These are phyloP conservation scores for Talaromyces sp. DNA, from an alignment of 2,329 filamentous ascomycete genomes.

Conservation along the genomic window DNA sequence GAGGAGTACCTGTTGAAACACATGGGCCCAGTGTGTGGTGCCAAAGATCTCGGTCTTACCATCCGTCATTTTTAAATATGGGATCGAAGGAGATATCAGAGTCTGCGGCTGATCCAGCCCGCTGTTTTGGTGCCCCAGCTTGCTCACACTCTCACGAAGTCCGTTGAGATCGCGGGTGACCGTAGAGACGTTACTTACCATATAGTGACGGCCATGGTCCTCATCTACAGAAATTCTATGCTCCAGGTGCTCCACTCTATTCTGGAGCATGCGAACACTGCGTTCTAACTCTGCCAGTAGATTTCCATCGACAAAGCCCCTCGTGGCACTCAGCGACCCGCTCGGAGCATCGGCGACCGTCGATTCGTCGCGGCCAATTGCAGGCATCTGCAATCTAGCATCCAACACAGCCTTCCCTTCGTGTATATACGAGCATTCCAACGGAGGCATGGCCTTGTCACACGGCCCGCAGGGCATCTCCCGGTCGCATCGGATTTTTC, in stretches of 20 bases:
- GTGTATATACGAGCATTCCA: constrained; percentile 16
- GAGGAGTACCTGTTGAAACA: background rate
- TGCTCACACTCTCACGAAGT: too few species aligned
- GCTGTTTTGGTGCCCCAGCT: too few species aligned
- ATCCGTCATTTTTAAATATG: background rate
- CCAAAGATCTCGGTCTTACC: background rate
- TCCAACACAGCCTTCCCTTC: background rate
- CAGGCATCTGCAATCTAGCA: too few species aligned
- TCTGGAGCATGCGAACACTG: background rate
- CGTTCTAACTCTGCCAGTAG: background rate
- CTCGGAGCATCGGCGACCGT: too few species aligned
- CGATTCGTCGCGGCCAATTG: too few species aligned
- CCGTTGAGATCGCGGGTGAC: background rate
- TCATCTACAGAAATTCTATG: background rate
- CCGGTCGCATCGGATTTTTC: constrained; percentile 24
- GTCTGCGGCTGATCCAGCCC: background rate
- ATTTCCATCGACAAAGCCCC: background rate
- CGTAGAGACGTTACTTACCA: background rate
- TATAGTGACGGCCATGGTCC: too few species aligned
- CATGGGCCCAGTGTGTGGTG: background rate
- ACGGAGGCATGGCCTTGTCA: constrained; percentile 12
- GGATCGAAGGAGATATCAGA: background rate
- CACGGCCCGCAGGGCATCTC: constrained; percentile 21
- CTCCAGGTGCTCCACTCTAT: background rate
- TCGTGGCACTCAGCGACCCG: background rate